Conservation (phyloP, 768 basidiomycete genomes). For the Tremella yokohamensis region DNA sequence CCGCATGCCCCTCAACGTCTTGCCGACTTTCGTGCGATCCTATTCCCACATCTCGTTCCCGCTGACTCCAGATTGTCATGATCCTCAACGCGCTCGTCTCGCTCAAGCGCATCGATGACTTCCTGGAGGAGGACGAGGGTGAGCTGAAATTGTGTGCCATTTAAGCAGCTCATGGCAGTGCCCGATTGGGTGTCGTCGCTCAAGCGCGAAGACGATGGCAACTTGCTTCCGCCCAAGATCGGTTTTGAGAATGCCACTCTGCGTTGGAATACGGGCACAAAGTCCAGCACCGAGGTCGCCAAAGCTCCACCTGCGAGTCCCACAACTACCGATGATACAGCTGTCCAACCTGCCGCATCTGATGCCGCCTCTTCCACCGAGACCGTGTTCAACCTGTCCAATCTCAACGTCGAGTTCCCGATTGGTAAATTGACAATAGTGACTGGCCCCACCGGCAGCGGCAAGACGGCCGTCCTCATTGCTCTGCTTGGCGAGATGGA, state of each 20-base stretch:
- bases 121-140: constrained; percentile 65
- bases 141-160: not conserved
- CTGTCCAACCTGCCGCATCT: constrained; percentile 12
- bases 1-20: constrained; percentile 64
- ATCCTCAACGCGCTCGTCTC: constrained; percentile 67
- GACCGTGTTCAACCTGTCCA: constrained; percentile 52
- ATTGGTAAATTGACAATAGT: constrained; percentile 67
- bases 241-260: constrained; percentile 63
- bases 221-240: constrained; percentile 51
- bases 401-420: constrained; percentile 69
- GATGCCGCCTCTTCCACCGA: constrained; percentile 6
- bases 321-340: constrained; percentile 15
- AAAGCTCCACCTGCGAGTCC: not conserved
- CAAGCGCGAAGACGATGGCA: constrained; percentile 50
- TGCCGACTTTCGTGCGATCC: constrained; percentile 57
- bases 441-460: constrained; percentile 70
- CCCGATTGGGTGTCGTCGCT: constrained; percentile 66
- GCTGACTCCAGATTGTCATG: constrained; percentile 55
- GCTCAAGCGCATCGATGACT: constrained; percentile 64
- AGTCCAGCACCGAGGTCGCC: constrained; percentile 51
- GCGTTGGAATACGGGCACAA: constrained; percentile 59
- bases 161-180: constrained; percentile 48
- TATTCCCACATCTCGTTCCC: not conserved
- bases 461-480: constrained; percentile 75
- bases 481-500: constrained; percentile 50